Base-by-base conservation (phyloP, 192 early-diverging fungal species). In the Funneliformis geosporum region DNA sequence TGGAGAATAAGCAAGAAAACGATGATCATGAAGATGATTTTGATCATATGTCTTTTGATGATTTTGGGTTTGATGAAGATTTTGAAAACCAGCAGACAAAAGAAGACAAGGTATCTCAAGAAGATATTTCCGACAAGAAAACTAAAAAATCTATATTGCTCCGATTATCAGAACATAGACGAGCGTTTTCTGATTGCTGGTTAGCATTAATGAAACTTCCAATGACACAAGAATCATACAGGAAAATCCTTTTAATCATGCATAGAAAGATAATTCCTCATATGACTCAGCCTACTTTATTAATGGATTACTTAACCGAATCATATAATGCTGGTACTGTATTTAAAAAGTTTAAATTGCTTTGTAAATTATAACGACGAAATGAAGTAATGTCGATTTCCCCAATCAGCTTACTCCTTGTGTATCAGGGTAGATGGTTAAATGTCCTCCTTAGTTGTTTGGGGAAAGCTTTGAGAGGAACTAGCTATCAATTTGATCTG, bases 251-350 rank as follows among this genome's bases (percentile, higher is more conserved):
- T 43, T 80, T 95, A 60, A 88, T 89, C 18, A 84, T 99, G 86
- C 96, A 99, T 86, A 93, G 93, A 78, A 89, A 90, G 21, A 91
- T 99, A 59, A 93, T 99, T 67, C 98, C 98, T 64, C 86, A 94
- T 79, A 88, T 99, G 91, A 70, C 80, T 14, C 87, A 93, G 38
- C 94, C 97, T 7, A 88, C 87, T 50, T 80, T 89, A 61, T 86
- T 99, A 71, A 96, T 98, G 90, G 96, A 97, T 80, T 99, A 97
- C 83, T 88, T 99, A 88, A 95, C 92, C 11, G 93, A 92, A 47
- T 88, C 95, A 18, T 98, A 98, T 81, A 92, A 97, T 75, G 85
- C 88, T 43, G 93, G 91, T 89, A 76, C 44, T 28, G 25, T 68
- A 14, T 40, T 66, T 67, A 67, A 39, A 3, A 38, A 14, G 23